Evolutionary conservation across 225 moss, liverwort and hornwort species (phyloP).

Genomic region (Neckera pumila): DNA sequence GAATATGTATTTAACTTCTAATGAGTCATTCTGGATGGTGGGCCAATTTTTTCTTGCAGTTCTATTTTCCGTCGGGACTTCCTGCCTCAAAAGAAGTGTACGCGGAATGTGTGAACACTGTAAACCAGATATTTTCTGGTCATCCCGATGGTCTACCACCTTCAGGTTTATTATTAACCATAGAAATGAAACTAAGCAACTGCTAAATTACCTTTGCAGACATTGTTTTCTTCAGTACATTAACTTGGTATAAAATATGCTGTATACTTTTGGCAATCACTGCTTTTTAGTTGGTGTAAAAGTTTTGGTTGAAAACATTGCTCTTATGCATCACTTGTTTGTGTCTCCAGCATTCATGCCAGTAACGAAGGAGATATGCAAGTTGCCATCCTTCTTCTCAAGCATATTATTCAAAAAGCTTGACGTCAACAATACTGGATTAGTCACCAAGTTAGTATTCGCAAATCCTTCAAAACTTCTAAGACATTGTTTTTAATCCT

Average conservation of each 20-base stretch:
- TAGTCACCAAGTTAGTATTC: constrained; percentile 64
- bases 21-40: not conserved
- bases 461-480: not conserved
- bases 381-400: constrained; percentile 91
- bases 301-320: not conserved
- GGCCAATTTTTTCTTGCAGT: constrained; percentile 42
- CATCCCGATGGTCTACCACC: constrained; percentile 69
- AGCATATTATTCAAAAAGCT: constrained; percentile 75
- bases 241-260: not conserved
- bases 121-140: constrained; percentile 63
- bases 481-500: too few relatives aligned
- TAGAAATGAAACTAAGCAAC: not conserved
- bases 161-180: constrained; percentile 28
- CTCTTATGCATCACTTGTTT: not conserved
- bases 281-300: not conserved
- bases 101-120: constrained; percentile 49
- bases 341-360: constrained; percentile 54
- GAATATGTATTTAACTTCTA: not conserved
- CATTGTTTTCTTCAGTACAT: not conserved
- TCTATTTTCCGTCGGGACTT: constrained; percentile 84
- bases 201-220: not conserved
- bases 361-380: constrained; percentile 86
- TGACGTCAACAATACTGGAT: constrained; percentile 47
- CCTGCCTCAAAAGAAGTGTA: constrained; percentile 76
- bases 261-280: not conserved